phyloP scores from a whole-genome alignment of 305 asterid genomes.

The Fraxinus nigra region DNA sequence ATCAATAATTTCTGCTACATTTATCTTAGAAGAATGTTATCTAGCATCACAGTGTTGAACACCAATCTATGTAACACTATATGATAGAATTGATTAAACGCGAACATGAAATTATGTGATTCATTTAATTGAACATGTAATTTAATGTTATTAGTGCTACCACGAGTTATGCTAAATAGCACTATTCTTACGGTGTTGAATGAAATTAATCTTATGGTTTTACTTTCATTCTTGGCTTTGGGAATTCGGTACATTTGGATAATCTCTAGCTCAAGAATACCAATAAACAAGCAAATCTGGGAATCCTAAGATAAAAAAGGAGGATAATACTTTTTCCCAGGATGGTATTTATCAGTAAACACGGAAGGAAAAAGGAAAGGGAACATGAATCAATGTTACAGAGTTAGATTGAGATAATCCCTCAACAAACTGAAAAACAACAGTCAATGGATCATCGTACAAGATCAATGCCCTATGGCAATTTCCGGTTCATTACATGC shows the following conservation, averaged over 20 bases:
- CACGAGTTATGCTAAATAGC: background rate
- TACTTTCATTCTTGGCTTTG: background rate
- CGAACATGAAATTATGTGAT: background rate
- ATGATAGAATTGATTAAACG: background rate
- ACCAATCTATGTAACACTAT: background rate
- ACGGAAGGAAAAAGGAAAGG: background rate
- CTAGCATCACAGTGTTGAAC: background rate
- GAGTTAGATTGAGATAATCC: background rate
- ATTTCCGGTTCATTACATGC: background rate
- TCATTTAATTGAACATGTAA: background rate
- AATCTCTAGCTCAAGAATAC: background rate
- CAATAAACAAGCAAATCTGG: background rate
- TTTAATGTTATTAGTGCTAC: background rate
- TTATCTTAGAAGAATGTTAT: background rate
- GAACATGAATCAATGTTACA: background rate
- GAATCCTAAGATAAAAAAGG: background rate
- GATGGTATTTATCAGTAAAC: background rate
- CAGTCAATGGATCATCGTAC: background rate
- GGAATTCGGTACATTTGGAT: background rate
- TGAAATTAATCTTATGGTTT: background rate
- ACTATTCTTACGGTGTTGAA: background rate
- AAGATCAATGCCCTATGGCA: background rate
- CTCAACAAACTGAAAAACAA: background rate
- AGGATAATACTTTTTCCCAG: background rate
- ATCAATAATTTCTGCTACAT: background rate